Evolutionary conservation across 768 basidiomycete species (phyloP).

Genomic region (Pulveroboletus sp.): DNA sequence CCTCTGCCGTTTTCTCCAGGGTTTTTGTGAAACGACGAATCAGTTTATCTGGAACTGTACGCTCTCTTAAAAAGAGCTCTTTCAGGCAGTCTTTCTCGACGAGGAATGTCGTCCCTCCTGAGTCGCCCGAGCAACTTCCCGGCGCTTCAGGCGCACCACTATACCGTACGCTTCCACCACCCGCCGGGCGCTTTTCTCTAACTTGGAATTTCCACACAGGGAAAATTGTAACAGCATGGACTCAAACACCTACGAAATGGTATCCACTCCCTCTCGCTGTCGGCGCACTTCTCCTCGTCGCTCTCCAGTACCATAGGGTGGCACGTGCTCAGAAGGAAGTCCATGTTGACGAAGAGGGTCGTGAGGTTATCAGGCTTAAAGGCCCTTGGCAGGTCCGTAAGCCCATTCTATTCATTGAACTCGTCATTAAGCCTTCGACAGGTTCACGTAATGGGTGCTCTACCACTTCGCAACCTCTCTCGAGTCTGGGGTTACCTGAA

Average conservation of each 20-base stretch:
- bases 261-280: conserved; percentile 91
- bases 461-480: conserved; percentile 94
- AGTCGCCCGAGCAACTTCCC: conserved; percentile 47
- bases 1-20: conserved; percentile 30
- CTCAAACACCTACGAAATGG: conserved; percentile 88
- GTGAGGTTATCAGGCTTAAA: conserved; percentile 75
- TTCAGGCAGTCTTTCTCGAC: conserved; percentile 26
- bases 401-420: neutral
- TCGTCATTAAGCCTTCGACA: conserved; percentile 25
- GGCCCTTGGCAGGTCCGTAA: conserved; percentile 87
- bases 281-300: conserved; percentile 83
- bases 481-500: conserved; percentile 97
- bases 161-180: conserved; percentile 37
- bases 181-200: neutral
- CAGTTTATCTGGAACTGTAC: conserved; percentile 31
- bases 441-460: conserved; percentile 96
- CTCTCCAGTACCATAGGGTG: conserved; percentile 69
- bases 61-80: conserved; percentile 24
- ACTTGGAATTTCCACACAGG: conserved; percentile 35
- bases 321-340: conserved; percentile 57
- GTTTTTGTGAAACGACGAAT: conserved; percentile 33
- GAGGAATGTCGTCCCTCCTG: conserved; percentile 27
- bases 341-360: conserved; percentile 78
- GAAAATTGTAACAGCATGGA: conserved; percentile 75
- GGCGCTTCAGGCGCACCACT: conserved; percentile 38